Evolutionary conservation across 2,329 filamentous ascomycete genomes (phyloP).

Genomic region (Capronia epimyces): DNA sequence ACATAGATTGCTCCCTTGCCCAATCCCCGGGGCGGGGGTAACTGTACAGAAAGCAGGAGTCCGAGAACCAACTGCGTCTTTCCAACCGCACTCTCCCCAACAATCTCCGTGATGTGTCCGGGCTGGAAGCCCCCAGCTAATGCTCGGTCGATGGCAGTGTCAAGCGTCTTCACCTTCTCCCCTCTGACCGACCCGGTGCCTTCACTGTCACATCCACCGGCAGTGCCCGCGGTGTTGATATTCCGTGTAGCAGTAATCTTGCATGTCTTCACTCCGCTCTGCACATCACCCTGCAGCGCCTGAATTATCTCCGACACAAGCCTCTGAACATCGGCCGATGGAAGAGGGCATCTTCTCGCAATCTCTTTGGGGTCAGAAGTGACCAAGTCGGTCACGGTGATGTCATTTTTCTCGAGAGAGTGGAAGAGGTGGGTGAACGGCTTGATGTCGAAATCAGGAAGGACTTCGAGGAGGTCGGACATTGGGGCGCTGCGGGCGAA

Average conservation of each 20-base stretch:
- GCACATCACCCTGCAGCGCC: slow-evolving; percentile 53
- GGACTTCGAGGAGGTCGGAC: slow-evolving; percentile 78
- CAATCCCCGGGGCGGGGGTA: slow-evolving; percentile 66
- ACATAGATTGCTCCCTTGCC: slow-evolving; percentile 79
- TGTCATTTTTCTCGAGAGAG: slow-evolving; percentile 67
- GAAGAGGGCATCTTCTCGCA: slow-evolving; percentile 76
- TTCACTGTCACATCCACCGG: slow-evolving; percentile 31
- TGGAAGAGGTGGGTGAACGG: slow-evolving; percentile 70
- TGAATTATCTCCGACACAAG: slow-evolving; percentile 62
- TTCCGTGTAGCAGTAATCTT: background rate
- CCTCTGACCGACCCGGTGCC: slow-evolving; percentile 25
- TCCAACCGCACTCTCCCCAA: slow-evolving; percentile 83
- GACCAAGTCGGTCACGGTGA: slow-evolving; percentile 79
- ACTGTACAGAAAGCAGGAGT: slow-evolving; percentile 76
- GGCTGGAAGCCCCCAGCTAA: slow-evolving; percentile 75
- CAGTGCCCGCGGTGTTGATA: slow-evolving; percentile 10
- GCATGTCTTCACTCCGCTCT: slow-evolving; percentile 12
- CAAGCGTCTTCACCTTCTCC: slow-evolving; percentile 71
- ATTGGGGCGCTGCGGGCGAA: slow-evolving; percentile 43
- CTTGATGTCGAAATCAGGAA: slow-evolving; percentile 70
- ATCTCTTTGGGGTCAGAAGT: slow-evolving; percentile 77
- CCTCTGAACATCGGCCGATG: slow-evolving; percentile 71
- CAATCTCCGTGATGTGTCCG: slow-evolving; percentile 79
- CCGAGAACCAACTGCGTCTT: slow-evolving; percentile 92
- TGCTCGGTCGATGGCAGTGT: slow-evolving; percentile 62